Evolutionary conservation across 306 rosid genomes (phyloP).

Genomic region (Vachellia pachyceras): DNA sequence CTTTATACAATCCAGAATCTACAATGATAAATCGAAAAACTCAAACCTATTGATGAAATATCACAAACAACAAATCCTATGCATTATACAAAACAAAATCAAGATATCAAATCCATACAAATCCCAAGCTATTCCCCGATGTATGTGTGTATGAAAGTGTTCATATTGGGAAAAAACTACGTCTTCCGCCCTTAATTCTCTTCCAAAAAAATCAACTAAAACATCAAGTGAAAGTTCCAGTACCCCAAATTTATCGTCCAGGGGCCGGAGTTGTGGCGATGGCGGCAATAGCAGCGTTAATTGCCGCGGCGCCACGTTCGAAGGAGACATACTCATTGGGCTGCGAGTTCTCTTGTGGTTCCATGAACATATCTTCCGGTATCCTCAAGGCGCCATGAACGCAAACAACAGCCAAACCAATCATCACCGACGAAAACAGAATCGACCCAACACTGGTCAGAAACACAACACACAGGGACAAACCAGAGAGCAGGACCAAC

Average conservation of each 20-base stretch:
- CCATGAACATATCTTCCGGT: slow-evolving; percentile 92
- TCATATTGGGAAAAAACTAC: slow-evolving; percentile 2
- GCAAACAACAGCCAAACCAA: slow-evolving; percentile 67
- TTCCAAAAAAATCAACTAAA: slow-evolving; percentile 1
- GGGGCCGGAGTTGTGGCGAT: slow-evolving; percentile 48
- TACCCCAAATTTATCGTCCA: slow-evolving; percentile 46
- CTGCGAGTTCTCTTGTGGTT: slow-evolving; percentile 60
- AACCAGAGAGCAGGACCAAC: slow-evolving; percentile 53
- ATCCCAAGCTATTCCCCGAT: slow-evolving; percentile 38
- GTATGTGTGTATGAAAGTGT: not conserved
- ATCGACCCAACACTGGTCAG: slow-evolving; percentile 90
- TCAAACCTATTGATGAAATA: slow-evolving; percentile 12
- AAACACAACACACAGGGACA: slow-evolving; percentile 67
- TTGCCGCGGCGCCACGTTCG: slow-evolving; percentile 57
- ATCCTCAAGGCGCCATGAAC: slow-evolving; percentile 83
- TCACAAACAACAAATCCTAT: slow-evolving; percentile 40
- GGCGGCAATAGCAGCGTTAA: slow-evolving; percentile 45
- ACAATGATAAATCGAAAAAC: not conserved
- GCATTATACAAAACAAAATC: slow-evolving; percentile 22
- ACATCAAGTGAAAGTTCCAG: not conserved
- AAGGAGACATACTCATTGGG: slow-evolving; percentile 69
- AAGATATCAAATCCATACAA: slow-evolving; percentile 45
- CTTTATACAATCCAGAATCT: not conserved
- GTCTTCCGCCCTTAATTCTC: slow-evolving; percentile 18
- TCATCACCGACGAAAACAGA: slow-evolving; percentile 69